Conservation (phyloP, 2,329 filamentous ascomycete species). For the Lecanicillium sp. region DNA sequence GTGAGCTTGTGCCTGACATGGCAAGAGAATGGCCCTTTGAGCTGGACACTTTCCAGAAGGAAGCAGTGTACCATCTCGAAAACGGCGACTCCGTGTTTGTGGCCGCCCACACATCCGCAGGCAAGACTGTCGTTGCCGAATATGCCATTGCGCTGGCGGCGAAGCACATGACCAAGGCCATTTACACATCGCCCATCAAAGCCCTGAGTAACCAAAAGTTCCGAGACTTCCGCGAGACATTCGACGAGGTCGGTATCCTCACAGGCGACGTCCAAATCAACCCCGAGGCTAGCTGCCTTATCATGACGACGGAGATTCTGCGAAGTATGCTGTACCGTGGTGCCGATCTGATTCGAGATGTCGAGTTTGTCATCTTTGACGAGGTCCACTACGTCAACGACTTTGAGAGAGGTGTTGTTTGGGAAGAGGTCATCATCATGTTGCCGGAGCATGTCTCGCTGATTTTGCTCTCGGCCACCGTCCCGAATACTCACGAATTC, state of each 20-base stretch:
- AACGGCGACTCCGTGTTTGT: slow-evolving; percentile 97
- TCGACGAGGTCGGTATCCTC: slow-evolving; percentile 93
- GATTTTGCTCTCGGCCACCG: slow-evolving; percentile 90
- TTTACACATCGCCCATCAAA: slow-evolving; percentile 98
- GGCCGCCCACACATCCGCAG: slow-evolving; percentile 92
- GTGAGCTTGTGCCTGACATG: slow-evolving; percentile 91
- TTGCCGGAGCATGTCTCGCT: slow-evolving; percentile 93
- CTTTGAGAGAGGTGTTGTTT: slow-evolving; percentile 89
- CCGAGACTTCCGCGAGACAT: slow-evolving; percentile 80
- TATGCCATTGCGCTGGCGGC: slow-evolving; percentile 93
- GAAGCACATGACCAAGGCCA: slow-evolving; percentile 99
- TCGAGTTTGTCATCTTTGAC: slow-evolving; percentile 98
- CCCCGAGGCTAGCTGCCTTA: slow-evolving; percentile 92
- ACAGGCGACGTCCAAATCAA: slow-evolving; percentile 98
- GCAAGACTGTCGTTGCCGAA: slow-evolving; percentile 96
- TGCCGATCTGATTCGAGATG: slow-evolving; percentile 90
- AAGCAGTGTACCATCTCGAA: slow-evolving; percentile 95
- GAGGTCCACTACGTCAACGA: slow-evolving; percentile 99
- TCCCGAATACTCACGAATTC: slow-evolving; percentile 96
- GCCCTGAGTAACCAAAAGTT: slow-evolving; percentile 98
- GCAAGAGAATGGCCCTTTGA: slow-evolving; percentile 95
- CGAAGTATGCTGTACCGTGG: slow-evolving; percentile 97
- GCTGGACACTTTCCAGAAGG: slow-evolving; percentile 95
- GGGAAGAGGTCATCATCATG: slow-evolving; percentile 99
- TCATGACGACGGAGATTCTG: slow-evolving; percentile 98